Evolutionary conservation across 768 basidiomycete genomes (phyloP), one percentile per base, ranked within the genome.

Genomic region (Xerocomellus dryophilus): DNA sequence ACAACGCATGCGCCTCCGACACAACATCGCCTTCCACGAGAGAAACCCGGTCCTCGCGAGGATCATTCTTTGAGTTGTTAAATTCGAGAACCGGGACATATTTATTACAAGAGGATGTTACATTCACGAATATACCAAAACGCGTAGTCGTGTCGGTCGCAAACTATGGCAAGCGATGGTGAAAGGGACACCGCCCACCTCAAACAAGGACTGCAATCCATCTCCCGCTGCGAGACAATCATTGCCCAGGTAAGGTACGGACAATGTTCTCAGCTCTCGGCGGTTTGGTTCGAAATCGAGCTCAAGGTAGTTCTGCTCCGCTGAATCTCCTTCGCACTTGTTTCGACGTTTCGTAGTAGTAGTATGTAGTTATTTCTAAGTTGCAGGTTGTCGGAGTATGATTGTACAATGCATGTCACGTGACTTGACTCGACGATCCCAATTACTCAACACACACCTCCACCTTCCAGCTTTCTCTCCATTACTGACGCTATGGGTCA

Each of bases 81-180:
- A 14, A 38, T 35, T 20, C 6, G 17, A 15, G 36, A 11, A 18
- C 29, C 52, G 34, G 50, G 32, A 48, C 20, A 40, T 25, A 34
- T 14, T 6, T 14, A 55, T 73, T 69, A 76, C 51, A 42, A 38
- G 31, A n/a, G n/a, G n/a, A 31, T 31, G 36, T 8, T 36, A 15
- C 25, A 42, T 1, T 27, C 66, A 72, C 71, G 57, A 68, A 65
- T 50, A 40, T 29, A 25, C 23, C 7, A 21, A 11, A 18, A 31
- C 12, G 21, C 2, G 41, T 27, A 23, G 31, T 17, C 10, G 32
- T 74, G 70, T 73, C 8, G 53, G 70, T 73, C 73, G 34, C 66
- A 72, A 65, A 67, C 79, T 86, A 88, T 88, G 82, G 83, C 83
- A 79, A 75, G 76, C 72, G 72, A 73, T 76, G 80, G 80, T 78